Evolutionary conservation across 495 filamentous ascomycete genomes (phyloP).

Genomic region (Aspergillus ostianus): DNA sequence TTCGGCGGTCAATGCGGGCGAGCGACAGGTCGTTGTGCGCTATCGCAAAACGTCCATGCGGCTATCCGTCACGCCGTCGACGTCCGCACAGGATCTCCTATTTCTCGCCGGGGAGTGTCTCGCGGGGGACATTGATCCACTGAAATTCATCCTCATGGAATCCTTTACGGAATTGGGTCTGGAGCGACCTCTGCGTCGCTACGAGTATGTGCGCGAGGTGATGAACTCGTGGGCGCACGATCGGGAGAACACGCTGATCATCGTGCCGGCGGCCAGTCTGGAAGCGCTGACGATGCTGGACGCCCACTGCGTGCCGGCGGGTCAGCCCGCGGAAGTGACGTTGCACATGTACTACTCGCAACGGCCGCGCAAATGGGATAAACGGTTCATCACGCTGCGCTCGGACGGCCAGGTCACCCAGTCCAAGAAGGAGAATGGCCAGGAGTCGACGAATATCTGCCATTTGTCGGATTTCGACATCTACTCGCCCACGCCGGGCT

Average conservation of each 20-base stretch:
- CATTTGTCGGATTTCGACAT: slow-evolving; percentile 94
- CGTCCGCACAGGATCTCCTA: slow-evolving; percentile 72
- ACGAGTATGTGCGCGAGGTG: slow-evolving; percentile 84
- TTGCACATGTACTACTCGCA: slow-evolving; percentile 79
- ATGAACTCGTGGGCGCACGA: slow-evolving; percentile 91
- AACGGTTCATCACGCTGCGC: slow-evolving; percentile 73
- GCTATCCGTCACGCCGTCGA: slow-evolving; percentile 68
- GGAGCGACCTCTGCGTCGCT: slow-evolving; percentile 77
- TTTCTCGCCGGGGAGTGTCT: slow-evolving; percentile 54
- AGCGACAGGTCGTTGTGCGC: slow-evolving; percentile 68
- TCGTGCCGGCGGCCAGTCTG: slow-evolving; percentile 51
- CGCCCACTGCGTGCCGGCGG: slow-evolving; percentile 49
- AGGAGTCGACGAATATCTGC: slow-evolving; percentile 68
- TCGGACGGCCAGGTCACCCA: slow-evolving; percentile 72
- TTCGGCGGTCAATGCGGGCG: slow-evolving; percentile 80
- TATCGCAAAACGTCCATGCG: slow-evolving; percentile 60
- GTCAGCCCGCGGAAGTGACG: slow-evolving; percentile 60
- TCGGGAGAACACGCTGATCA: slow-evolving; percentile 63
- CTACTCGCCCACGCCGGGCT: slow-evolving; percentile 67
- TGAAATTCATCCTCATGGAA: slow-evolving; percentile 69
- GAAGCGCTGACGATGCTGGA: slow-evolving; percentile 49
- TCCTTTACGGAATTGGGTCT: slow-evolving; percentile 73
- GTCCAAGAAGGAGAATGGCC: slow-evolving; percentile 61
- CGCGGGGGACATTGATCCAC: slow-evolving; percentile 56
- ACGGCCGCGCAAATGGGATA: slow-evolving; percentile 79